phyloP scores from a whole-genome alignment of 768 basidiomycete species.

The Baorangia bicolor region DNA sequence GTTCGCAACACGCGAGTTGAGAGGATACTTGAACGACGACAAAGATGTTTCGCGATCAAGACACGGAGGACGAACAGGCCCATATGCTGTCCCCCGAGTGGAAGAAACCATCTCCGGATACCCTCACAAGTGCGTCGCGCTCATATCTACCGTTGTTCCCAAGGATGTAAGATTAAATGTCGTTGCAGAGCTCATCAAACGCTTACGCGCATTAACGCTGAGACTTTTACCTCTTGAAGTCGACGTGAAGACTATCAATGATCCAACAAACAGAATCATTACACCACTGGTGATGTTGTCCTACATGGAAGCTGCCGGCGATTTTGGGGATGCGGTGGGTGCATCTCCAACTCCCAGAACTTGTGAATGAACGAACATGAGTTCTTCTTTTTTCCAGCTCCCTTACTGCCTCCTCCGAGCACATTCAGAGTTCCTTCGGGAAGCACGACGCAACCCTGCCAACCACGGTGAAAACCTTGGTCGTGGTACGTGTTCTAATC shows the following conservation, averaged over 20 bases:
- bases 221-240: conserved; percentile 82
- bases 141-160: background rate
- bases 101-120: conserved; percentile 63
- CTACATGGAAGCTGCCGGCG: conserved; percentile 79
- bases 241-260: conserved; percentile 58
- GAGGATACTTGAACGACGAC: background rate
- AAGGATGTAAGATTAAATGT: background rate
- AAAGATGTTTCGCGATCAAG: conserved; percentile 29
- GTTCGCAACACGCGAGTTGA: background rate
- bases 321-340: conserved; percentile 80
- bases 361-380: background rate
- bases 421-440: conserved; percentile 75
- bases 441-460: conserved; percentile 78
- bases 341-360: background rate
- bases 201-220: conserved; percentile 73
- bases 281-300: conserved; percentile 77
- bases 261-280: conserved; percentile 80
- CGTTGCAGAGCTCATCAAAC: conserved; percentile 69
- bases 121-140: conserved; percentile 63
- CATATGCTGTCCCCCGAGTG: conserved; percentile 47
- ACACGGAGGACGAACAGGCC: conserved; percentile 37
- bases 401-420: conserved; percentile 80
- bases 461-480: conserved; percentile 85
- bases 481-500: conserved; percentile 51
- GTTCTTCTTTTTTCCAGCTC: conserved; percentile 44